Evolutionary conservation across 345 rosid genomes (phyloP).

Genomic region (Schrenkiella parvula): DNA sequence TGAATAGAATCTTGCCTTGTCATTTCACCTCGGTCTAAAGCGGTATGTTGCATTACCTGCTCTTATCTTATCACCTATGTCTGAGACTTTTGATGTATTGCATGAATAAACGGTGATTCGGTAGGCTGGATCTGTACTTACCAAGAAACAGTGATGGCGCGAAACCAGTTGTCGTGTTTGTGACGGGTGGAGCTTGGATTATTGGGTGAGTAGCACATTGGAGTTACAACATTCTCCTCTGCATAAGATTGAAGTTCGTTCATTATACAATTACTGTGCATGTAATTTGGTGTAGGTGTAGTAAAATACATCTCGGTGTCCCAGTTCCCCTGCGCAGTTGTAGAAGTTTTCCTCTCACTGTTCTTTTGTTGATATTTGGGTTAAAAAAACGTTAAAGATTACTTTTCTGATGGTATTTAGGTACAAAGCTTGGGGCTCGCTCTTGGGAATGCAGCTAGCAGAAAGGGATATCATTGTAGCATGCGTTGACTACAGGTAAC

Average conservation of each 20-base stretch:
- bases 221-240: slow-evolving; percentile 1
- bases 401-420: slow-evolving; percentile 34
- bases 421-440: slow-evolving; percentile 97
- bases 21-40: not conserved
- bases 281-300: not conserved
- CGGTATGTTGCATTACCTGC: not conserved
- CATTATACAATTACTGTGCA: not conserved
- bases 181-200: slow-evolving; percentile 99
- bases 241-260: not conserved
- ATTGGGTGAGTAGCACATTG: slow-evolving; percentile 62
- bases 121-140: slow-evolving; percentile 81
- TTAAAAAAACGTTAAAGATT: not conserved
- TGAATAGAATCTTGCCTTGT: not conserved
- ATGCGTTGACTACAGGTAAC: slow-evolving; percentile 93
- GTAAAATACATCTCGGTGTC: not conserved
- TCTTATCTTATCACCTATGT: not conserved
- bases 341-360: not conserved
- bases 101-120: not conserved
- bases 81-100: not conserved
- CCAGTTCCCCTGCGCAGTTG: not conserved
- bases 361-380: not conserved
- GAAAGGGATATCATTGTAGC: slow-evolving; percentile 95
- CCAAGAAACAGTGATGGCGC: slow-evolving; percentile 54
- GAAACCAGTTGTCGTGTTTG: slow-evolving; percentile 92
- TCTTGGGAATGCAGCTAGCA: slow-evolving; percentile 86